Conservation (phyloP, 495 filamentous ascomycete genomes). For the Wilcoxina mikolae region DNA sequence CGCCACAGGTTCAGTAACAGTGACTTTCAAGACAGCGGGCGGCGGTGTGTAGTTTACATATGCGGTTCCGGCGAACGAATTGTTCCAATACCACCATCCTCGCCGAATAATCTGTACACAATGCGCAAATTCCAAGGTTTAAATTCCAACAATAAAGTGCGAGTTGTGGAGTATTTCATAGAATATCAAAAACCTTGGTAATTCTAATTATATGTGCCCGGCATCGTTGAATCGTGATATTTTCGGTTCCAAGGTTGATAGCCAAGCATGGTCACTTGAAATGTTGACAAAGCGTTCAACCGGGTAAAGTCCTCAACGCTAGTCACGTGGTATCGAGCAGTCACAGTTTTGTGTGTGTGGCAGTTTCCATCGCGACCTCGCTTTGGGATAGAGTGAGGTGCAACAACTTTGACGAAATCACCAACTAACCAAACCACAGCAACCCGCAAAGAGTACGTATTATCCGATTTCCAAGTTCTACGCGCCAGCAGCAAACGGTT, state of each 20-base stretch:
- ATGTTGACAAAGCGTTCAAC: too few species aligned
- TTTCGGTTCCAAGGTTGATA: too few species aligned
- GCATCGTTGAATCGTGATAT: too few species aligned
- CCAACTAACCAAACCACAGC: constrained; percentile 24
- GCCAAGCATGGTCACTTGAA: too few species aligned
- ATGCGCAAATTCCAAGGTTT: not conserved
- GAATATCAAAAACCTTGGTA: too few species aligned
- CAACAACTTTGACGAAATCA: constrained; percentile 10
- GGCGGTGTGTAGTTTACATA: not conserved
- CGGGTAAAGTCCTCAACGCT: too few species aligned
- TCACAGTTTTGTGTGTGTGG: not conserved
- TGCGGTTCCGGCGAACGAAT: not conserved
- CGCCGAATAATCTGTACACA: not conserved
- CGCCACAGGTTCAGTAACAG: not conserved
- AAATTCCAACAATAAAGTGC: not conserved
- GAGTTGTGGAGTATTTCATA: too few species aligned
- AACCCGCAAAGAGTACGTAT: constrained; percentile 47
- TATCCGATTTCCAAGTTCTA: not conserved
- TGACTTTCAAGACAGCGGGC: too few species aligned
- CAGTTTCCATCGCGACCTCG: not conserved
- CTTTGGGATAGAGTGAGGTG: not conserved
- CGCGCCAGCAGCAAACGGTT: not conserved
- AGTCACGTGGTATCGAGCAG: too few species aligned
- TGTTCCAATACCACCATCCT: not conserved
- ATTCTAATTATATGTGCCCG: too few species aligned